These are phyloP conservation scores for Malbranchea cinnamomea DNA, from an alignment of 2,329 filamentous ascomycete genomes.

Conservation along the genomic window DNA sequence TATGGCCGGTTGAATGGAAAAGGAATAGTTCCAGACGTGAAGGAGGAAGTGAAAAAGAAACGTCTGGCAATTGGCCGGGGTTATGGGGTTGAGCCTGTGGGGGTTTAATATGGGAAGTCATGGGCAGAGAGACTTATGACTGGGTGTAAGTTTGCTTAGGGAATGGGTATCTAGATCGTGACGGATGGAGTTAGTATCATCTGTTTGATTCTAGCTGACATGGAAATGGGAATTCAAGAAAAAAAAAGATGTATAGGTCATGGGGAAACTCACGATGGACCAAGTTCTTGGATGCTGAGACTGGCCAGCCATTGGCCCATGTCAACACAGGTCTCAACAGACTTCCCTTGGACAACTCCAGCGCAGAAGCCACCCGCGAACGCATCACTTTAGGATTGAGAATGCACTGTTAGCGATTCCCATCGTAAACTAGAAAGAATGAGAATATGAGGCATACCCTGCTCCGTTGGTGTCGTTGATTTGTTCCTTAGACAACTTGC, in stretches of 20 bases:
- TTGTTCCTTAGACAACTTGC: constrained; percentile 56
- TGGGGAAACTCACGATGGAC: constrained; percentile 64
- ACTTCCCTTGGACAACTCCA: constrained; percentile 71
- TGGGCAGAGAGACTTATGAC: constrained; percentile 14
- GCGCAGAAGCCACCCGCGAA: constrained; percentile 92
- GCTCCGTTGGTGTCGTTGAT: constrained; percentile 97
- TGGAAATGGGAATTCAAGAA: constrained; percentile 1
- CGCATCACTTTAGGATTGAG: constrained; percentile 51
- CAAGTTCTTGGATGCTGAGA: constrained; percentile 86
- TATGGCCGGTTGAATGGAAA: no score
- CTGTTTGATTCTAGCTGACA: not conserved
- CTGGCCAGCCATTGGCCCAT: constrained; percentile 95
- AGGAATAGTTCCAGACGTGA: not conserved
- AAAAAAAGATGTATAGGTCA: constrained; percentile 1
- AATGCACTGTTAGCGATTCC: not conserved
- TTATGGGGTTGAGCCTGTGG: constrained; percentile 7
- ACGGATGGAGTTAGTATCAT: constrained; percentile 3
- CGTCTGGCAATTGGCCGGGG: constrained; percentile 4
- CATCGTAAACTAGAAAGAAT: constrained; percentile 2
- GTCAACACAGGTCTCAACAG: constrained; percentile 63
- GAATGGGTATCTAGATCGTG: constrained; percentile 51
- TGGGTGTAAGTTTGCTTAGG: constrained; percentile 62
- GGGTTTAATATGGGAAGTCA: not conserved
- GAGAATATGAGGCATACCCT: constrained; percentile 34
- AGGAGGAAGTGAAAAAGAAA: not conserved